Conservation (phyloP, 2,329 filamentous ascomycete genomes). For the Calonectria hongkongensis region DNA sequence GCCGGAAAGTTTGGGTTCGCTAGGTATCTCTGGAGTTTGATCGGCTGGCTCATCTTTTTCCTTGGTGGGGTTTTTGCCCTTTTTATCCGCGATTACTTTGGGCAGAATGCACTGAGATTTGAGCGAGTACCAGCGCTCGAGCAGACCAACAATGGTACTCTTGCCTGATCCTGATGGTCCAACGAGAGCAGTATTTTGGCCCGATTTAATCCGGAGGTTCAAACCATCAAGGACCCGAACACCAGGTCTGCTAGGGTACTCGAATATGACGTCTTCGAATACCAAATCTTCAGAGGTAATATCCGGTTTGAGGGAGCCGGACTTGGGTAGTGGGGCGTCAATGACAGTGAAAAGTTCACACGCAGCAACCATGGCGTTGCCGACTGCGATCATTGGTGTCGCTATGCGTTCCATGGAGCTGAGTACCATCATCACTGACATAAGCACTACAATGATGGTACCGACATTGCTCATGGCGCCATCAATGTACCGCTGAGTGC, state of each 20-base stretch:
- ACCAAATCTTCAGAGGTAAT: conserved; percentile 65
- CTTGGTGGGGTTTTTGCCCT: background rate
- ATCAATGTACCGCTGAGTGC: conserved; percentile 60
- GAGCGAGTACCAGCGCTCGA: conserved; percentile 79
- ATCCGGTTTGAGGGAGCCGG: conserved; percentile 51
- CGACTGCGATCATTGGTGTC: conserved; percentile 61
- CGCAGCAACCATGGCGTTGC: conserved; percentile 55
- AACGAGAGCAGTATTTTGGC: conserved; percentile 81
- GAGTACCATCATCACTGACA: conserved; percentile 63
- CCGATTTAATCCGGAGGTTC: conserved; percentile 71
- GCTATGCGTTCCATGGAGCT: conserved; percentile 61
- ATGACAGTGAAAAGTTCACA: conserved; percentile 57
- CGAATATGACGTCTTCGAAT: conserved; percentile 58
- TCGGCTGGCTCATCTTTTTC: background rate
- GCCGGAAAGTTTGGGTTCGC: conserved; percentile 21
- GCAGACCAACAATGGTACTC: conserved; percentile 79
- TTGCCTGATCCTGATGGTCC: conserved; percentile 82
- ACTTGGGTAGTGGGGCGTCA: conserved; percentile 49
- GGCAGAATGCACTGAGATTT: conserved; percentile 43
- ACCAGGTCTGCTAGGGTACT: conserved; percentile 48
- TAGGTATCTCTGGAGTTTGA: background rate
- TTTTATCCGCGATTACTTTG: conserved; percentile 24
- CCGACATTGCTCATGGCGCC: conserved; percentile 60
- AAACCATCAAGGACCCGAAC: conserved; percentile 64
- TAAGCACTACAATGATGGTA: conserved; percentile 61